Evolutionary conservation across 352 stramenopile species (phyloP).

Genomic region (Thraustochytrium sp.): DNA sequence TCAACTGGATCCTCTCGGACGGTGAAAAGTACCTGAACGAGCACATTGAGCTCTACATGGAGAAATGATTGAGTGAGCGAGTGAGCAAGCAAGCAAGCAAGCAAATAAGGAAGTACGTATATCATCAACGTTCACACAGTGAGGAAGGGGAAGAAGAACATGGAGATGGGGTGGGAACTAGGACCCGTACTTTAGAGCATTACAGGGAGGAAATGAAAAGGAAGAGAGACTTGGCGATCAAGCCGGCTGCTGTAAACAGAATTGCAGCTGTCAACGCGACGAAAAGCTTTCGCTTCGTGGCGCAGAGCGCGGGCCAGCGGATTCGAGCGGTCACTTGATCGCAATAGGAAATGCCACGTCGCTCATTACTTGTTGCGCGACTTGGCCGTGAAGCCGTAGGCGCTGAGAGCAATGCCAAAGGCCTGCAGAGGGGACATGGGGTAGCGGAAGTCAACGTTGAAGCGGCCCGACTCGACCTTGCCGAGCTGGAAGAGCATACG

Average conservation of each 20-base stretch:
- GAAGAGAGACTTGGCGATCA: conserved; percentile 74
- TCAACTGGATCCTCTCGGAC: not conserved
- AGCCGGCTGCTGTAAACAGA: conserved; percentile 68
- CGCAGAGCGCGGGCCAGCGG: no score
- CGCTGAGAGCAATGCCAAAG: conserved; percentile 73
- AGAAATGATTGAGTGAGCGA: not conserved
- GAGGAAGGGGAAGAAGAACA: no score
- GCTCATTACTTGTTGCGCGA: conserved; percentile 52
- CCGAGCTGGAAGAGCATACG: conserved; percentile 66
- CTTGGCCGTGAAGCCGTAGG: conserved; percentile 62
- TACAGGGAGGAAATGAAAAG: conserved; percentile 71
- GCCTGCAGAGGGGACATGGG: conserved; percentile 71
- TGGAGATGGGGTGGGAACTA: no score
- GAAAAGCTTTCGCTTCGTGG: no score
- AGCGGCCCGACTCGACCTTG: conserved; percentile 76
- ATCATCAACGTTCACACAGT: not conserved
- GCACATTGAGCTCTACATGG: conserved; percentile 24
- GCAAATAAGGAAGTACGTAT: not conserved
- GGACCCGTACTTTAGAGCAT: no score
- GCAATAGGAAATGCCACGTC: conserved; percentile 64
- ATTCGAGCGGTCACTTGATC: no score
- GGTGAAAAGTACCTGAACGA: conserved; percentile 34
- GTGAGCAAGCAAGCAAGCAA: not conserved
- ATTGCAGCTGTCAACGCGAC: no score
- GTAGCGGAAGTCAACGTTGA: conserved; percentile 74